A percentile compares a stretch with the other conserved stretches of the same genome.
Conservation (phyloP, 352 stramenopile species). For the Phytopythium delawarense region DNA sequence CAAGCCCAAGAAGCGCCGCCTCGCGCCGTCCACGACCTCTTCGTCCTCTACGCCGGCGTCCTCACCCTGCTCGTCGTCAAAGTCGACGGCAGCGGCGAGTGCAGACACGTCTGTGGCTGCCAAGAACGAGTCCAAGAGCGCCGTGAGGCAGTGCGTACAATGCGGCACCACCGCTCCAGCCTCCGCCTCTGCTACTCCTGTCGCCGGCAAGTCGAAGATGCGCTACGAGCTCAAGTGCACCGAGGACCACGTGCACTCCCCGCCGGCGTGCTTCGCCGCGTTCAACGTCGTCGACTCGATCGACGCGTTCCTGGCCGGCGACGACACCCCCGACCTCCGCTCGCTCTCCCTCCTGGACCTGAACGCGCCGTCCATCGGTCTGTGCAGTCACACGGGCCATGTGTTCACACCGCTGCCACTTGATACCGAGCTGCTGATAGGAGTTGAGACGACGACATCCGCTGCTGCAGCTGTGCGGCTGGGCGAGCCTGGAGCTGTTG, state of each 20-base stretch:
- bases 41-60: slow-evolving; percentile 16
- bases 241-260: slow-evolving; percentile 51
- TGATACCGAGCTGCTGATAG: neutral
- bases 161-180: slow-evolving; percentile 6
- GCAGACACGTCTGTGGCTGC: neutral
- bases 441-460: neutral
- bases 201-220: slow-evolving; percentile 9
- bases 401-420: neutral
- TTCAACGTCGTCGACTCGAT: slow-evolving; percentile 28
- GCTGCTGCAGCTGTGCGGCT: neutral
- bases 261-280: slow-evolving; percentile 45
- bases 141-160: slow-evolving; percentile 9
- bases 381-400: neutral
- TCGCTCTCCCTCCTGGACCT: slow-evolving; percentile 22
- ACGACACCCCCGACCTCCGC: slow-evolving; percentile 27
- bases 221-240: slow-evolving; percentile 55
- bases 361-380: neutral
- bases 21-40: neutral
- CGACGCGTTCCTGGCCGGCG: slow-evolving; percentile 33
- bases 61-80: slow-evolving; percentile 14
- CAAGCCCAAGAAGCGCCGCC: slow-evolving; percentile 33
- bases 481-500: neutral
- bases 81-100: neutral
- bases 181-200: slow-evolving; percentile 7
- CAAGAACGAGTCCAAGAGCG: neutral